Base-by-base conservation (phyloP, 1,284 basidiomycete species). In the Gomphus bonarii region DNA sequence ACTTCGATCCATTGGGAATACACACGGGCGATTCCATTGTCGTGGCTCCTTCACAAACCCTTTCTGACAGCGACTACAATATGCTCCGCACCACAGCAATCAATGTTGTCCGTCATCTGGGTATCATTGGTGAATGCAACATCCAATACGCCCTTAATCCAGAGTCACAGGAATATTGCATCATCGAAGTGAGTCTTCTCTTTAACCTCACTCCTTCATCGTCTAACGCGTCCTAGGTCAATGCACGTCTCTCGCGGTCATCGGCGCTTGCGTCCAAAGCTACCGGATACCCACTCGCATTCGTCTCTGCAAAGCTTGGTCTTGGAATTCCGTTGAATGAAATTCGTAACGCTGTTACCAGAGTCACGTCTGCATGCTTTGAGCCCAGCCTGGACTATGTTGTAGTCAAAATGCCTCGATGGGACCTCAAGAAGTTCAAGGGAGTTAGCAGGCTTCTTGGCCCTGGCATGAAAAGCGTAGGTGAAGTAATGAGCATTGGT, bases 1-100 rank as follows among this genome's bases (percentile, higher is more conserved):
- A 98, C 76, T 98, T 98, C 65, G 95, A 98, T 70, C 95, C 95
- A 42, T 80, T 98, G 42, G 95, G 95, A 62, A 97, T 97, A 65
- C 95, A 98, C 70, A 99, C 95, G 0, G 95, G 95, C 62, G 95
- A 98, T 71, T 98, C 95, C n/a, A 97, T 98, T 65, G 95, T 99
- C 65, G 82, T 98, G 40, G 95, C 95, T 14, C 95, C 95, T 1
- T 97, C 94, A 46, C 95, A 98, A 71, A 98, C 95, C 1, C 81
- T 99, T 48, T 95, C 92, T 16, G 94, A 98, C 68, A 79, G 85
- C 18, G 95, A 98, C 70, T 98, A 97, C 77, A 95, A 98, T 72
- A 98, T 98, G 95, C 84, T 99, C 50, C 85, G 95, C 51, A 97
- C 95, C 42, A 97, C 95, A 3, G 95, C 95, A 11, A 89, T 98